Evolutionary conservation across 2,329 filamentous ascomycete species (phyloP).

Genomic region (Cytospora leucostoma): DNA sequence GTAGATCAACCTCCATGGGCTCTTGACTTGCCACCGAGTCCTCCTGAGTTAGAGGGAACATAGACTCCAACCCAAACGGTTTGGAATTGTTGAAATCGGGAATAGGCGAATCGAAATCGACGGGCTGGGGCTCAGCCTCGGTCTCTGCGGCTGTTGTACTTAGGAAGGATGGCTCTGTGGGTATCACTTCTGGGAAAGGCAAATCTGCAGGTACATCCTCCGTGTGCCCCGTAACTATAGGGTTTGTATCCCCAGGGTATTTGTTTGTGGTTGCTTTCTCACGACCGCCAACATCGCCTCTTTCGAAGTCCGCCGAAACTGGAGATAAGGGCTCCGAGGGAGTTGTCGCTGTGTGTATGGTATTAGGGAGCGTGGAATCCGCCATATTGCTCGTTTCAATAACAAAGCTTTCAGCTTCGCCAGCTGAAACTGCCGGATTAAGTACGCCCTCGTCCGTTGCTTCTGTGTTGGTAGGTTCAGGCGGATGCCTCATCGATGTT

Average conservation of each 20-base stretch:
- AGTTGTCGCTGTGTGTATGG: background rate
- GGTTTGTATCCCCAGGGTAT: background rate
- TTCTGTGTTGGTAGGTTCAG: background rate
- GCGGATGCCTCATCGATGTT: background rate
- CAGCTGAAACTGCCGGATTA: background rate
- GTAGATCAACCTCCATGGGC: background rate
- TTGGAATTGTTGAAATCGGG: background rate
- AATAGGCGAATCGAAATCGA: background rate
- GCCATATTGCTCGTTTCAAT: background rate
- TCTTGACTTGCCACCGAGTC: background rate
- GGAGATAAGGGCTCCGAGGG: background rate
- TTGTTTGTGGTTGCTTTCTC: background rate
- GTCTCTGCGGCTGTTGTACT: background rate
- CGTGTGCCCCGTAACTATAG: background rate
- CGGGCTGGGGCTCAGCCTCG: background rate
- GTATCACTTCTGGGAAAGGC: background rate
- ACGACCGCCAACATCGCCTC: background rate
- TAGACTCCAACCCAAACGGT: background rate
- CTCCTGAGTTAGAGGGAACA: background rate
- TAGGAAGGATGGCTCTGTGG: background rate
- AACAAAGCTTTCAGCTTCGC: background rate
- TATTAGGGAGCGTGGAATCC: background rate
- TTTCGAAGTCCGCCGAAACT: background rate
- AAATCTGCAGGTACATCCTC: background rate
- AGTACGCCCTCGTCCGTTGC: background rate